phyloP scores from a whole-genome alignment of 1,139 yeast genomes.

The Saccharomyces hybrid region DNA sequence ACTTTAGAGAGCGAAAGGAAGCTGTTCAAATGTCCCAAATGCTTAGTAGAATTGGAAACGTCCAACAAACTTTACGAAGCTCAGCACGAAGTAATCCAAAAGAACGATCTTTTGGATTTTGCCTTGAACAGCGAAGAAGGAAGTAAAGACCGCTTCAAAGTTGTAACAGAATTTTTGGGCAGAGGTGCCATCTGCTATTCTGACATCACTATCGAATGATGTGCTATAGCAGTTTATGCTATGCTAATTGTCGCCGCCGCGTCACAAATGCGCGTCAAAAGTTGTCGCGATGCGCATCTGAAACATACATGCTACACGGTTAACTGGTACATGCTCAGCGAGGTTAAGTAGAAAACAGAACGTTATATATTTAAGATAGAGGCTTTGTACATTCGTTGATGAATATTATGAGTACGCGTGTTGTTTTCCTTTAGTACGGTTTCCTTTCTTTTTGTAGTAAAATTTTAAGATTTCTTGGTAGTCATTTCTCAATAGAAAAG shows the following conservation, averaged over 20 bases:
- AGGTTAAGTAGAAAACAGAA: not conserved
- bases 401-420: not conserved
- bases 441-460: not conserved
- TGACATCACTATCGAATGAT: conserved; percentile 3
- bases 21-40: conserved; percentile 55
- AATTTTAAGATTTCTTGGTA: not conserved
- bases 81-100: conserved; percentile 55
- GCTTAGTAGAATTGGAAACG: conserved; percentile 62
- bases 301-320: not conserved
- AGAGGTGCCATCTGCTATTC: conserved; percentile 68
- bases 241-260: not conserved
- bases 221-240: not conserved
- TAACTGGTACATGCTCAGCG: not conserved
- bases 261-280: not conserved
- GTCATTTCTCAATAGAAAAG: not conserved
- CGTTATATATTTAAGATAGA: not conserved
- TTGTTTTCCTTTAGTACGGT: not conserved
- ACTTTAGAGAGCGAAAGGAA: conserved; percentile 9
- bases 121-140: conserved; percentile 48
- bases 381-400: not conserved
- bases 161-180: conserved; percentile 74
- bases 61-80: conserved; percentile 50
- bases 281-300: not conserved
- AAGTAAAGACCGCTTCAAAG: conserved; percentile 55
- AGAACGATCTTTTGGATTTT: conserved; percentile 54